Evolutionary conservation across 352 stramenopile genomes (phyloP).

Genomic region (Pythium dissimile): DNA sequence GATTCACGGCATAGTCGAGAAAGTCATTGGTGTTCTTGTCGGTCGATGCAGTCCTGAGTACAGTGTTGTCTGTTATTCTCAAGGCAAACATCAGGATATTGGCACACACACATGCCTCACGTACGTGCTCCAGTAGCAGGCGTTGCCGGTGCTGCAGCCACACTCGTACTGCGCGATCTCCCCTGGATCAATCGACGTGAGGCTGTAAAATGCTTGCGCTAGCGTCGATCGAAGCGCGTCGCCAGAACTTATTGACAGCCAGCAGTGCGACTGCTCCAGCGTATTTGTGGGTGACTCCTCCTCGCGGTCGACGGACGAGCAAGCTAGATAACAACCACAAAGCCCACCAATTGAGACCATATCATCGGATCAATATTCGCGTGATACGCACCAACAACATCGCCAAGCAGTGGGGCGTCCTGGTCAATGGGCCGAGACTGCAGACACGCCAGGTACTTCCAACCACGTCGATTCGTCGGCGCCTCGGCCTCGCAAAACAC

Average conservation of each 20-base stretch:
- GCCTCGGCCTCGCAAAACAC: background rate
- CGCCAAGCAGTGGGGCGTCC: background rate
- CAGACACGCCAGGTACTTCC: background rate
- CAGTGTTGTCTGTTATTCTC: background rate
- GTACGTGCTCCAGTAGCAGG: slow-evolving; percentile 84
- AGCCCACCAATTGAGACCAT: too few relatives aligned
- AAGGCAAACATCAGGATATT: too few relatives aligned
- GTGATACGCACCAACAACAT: background rate
- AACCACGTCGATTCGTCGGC: background rate
- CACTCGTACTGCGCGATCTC: slow-evolving; percentile 42
- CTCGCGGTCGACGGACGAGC: background rate
- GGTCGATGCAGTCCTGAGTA: slow-evolving; percentile 17
- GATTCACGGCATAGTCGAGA: slow-evolving; percentile 54
- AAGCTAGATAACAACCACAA: background rate
- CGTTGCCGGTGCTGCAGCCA: slow-evolving; percentile 41
- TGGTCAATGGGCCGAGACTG: background rate
- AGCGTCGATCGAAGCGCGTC: background rate
- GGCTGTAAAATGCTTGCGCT: background rate
- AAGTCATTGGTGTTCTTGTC: slow-evolving; percentile 33
- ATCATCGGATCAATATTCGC: too few relatives aligned
- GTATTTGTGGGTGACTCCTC: slow-evolving; percentile 2
- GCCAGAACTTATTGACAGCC: background rate
- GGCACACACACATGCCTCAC: background rate
- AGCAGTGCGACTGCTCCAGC: slow-evolving; percentile 7
- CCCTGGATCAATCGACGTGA: background rate